Conservation (phyloP, 1,139 yeast genomes). For the Schwanniomyces etchellsii region DNA sequence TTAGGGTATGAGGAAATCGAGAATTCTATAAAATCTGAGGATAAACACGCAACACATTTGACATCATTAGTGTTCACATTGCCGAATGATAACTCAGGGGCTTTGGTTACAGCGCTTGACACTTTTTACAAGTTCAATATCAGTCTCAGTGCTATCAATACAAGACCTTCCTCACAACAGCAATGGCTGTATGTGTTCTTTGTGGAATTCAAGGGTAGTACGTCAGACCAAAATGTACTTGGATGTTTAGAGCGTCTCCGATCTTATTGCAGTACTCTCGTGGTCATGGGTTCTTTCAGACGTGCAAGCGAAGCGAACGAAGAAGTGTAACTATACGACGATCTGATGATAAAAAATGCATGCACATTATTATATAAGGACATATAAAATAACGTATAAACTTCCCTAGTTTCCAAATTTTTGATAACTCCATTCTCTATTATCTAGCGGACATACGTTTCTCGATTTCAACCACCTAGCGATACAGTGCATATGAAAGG, state of each 20-base stretch:
- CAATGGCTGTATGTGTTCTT: slow-evolving; percentile 87
- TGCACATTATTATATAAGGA: not conserved
- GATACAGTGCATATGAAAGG: slow-evolving; percentile 93
- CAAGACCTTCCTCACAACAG: slow-evolving; percentile 59
- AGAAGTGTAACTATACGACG: slow-evolving; percentile 5
- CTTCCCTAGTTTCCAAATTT: slow-evolving; percentile 53
- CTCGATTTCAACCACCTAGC: slow-evolving; percentile 96
- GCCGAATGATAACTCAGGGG: slow-evolving; percentile 67
- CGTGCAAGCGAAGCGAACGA: slow-evolving; percentile 27
- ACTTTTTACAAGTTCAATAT: slow-evolving; percentile 53
- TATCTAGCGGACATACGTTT: slow-evolving; percentile 95
- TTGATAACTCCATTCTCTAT: slow-evolving; percentile 88
- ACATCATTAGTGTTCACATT: slow-evolving; percentile 65
- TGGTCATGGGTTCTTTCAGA: slow-evolving; percentile 32
- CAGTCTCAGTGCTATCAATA: slow-evolving; percentile 65
- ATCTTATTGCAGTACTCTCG: slow-evolving; percentile 24
- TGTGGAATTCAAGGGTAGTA: slow-evolving; percentile 50
- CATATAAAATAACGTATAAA: slow-evolving; percentile 2
- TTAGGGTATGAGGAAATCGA: slow-evolving; percentile 33
- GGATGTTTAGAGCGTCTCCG: slow-evolving; percentile 15
- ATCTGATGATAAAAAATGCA: slow-evolving; percentile 2
- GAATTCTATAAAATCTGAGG: slow-evolving; percentile 7
- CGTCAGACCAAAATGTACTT: slow-evolving; percentile 11
- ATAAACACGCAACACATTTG: slow-evolving; percentile 13
- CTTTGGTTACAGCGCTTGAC: slow-evolving; percentile 61